phyloP scores from a whole-genome alignment of 768 basidiomycete genomes.

The Boletus reticulatus region DNA sequence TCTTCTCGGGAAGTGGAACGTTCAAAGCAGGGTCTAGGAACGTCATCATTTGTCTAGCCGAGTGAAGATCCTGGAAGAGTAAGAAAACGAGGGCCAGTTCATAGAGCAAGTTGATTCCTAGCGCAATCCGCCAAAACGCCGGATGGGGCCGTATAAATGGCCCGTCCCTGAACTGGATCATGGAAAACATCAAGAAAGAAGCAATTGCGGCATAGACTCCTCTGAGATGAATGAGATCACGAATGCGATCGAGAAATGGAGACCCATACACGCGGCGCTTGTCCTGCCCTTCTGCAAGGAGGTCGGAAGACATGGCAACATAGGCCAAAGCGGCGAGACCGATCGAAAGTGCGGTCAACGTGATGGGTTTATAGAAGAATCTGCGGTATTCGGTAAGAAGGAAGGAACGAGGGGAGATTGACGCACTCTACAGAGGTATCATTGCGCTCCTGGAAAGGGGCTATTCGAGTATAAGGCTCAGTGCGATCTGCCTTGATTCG shows the following conservation, averaged over 20 bases:
- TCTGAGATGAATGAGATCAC: conserved; percentile 37
- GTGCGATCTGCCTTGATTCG: conserved; percentile 69
- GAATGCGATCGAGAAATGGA: neutral
- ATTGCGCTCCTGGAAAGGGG: conserved; percentile 78
- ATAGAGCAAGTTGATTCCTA: conserved; percentile 82
- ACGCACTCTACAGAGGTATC: conserved; percentile 82
- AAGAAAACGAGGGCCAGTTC: conserved; percentile 81
- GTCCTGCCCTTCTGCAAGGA: conserved; percentile 80
- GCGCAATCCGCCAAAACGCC: conserved; percentile 77
- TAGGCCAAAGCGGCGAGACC: conserved; percentile 73
- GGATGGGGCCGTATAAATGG: conserved; percentile 89
- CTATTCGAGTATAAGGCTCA: conserved; percentile 79
- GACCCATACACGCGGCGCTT: conserved; percentile 72
- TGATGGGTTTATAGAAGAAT: conserved; percentile 86
- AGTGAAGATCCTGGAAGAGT: conserved; percentile 79
- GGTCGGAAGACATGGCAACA: conserved; percentile 78
- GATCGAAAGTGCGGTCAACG: conserved; percentile 66
- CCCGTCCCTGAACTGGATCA: conserved; percentile 88
- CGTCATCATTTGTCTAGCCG: conserved; percentile 76
- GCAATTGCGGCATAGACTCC: conserved; percentile 74
- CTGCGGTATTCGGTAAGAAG: conserved; percentile 35
- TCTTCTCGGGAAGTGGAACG: conserved; percentile 76
- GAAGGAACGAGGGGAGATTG: neutral
- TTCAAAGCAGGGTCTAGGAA: conserved; percentile 73
- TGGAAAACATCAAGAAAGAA: conserved; percentile 77